Evolutionary conservation across 2,329 filamentous ascomycete genomes (phyloP).

Genomic region (Teratosphaeria epicoccoides): DNA sequence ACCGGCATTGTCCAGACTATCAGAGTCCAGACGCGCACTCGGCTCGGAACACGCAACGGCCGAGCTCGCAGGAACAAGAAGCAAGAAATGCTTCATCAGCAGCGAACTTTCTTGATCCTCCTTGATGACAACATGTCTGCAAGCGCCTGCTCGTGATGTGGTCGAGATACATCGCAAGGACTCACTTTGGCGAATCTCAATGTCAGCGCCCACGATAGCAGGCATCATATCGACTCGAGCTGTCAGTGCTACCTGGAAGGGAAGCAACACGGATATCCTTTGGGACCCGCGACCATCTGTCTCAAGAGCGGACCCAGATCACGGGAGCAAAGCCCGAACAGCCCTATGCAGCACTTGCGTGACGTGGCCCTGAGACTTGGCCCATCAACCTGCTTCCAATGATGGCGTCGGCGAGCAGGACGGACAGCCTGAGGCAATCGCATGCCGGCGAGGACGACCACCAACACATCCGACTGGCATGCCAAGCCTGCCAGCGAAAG

Average conservation of each 20-base stretch:
- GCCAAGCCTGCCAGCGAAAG: constrained; percentile 23
- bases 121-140: background rate
- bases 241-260: too few species aligned
- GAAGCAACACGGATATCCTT: too few species aligned
- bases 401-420: background rate
- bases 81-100: constrained; percentile 1
- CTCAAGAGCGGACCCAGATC: too few species aligned
- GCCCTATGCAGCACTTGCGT: background rate
- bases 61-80: background rate
- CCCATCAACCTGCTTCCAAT: background rate
- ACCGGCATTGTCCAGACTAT: background rate
- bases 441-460: constrained; percentile 5
- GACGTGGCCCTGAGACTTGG: background rate
- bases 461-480: constrained; percentile 20
- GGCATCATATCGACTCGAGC: too few species aligned
- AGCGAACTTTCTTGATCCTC: background rate
- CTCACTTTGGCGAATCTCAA: background rate
- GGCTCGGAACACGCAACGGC: background rate
- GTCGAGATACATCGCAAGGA: background rate
- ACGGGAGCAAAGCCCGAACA: too few species aligned
- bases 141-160: too few species aligned
- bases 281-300: too few species aligned
- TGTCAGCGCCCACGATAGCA: too few species aligned
- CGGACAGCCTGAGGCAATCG: background rate
- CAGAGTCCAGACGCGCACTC: too few species aligned